Base-by-base conservation (phyloP, 208 protist species). In the Naegleria gruberi region DNA sequence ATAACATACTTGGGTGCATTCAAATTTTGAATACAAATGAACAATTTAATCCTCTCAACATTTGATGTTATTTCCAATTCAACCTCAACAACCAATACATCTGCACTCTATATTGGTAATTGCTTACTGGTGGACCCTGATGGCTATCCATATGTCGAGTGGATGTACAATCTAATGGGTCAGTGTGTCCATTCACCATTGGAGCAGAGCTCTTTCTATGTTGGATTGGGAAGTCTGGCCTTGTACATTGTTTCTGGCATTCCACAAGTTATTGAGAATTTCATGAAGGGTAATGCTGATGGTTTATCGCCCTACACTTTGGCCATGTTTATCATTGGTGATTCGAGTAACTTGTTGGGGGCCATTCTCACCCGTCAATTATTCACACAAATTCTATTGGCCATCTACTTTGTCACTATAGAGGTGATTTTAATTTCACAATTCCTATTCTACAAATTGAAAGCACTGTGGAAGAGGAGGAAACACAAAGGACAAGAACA, bases 391-490 rank as follows among this genome's bases (percentile, higher is more conserved):
- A 77, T 77, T 37, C 12, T 77, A 37, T 77, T 42, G 55, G 85
- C 85, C 30, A 26, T 42, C n/a, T 89, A 89, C 15, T 89, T 74
- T 74, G n/a, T 89, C 41, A 19, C 41, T 0, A 89, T 89, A 26
- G 85, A 89, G 2, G 10, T 42, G 7, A 23, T 89, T 37, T 74
- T 89, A 10, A n/a, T 89, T 7, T 6, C 34, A n/a, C 85, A 89
- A 44, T 89, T 8, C 5, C 26, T 74, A 0, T 57, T 30, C 15
- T 87, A 87, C 30, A 45, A 84, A 30, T 34, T 43, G 23, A 44
- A 26, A 55, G n/a, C 19, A 51, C 4, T 30, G 26, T 55, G 4
- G 7, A 17, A 17, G 4, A 4, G 7, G 12, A 51, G 12, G 46
- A 51, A 51, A 51, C 7, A 51, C 4, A 51, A 51, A 12, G 12